phyloP scores from a whole-genome alignment of 306 rosid species.

The Abrus pulchellus region DNA sequence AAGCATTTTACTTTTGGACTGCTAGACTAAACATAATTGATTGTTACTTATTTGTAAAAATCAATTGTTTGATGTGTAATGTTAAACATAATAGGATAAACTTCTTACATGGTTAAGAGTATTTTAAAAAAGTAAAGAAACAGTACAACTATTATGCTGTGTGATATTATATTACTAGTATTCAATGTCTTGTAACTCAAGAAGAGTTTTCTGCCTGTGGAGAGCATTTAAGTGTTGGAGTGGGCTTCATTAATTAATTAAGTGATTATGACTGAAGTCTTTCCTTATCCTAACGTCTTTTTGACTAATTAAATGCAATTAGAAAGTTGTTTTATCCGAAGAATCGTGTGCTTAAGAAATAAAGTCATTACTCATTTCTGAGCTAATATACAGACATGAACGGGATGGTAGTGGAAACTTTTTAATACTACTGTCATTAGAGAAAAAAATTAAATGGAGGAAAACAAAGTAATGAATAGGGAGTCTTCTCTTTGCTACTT shows the following conservation, averaged over 20 bases:
- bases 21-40: slow-evolving; percentile 18
- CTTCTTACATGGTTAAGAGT: slow-evolving; percentile 16
- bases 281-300: neutral
- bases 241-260: slow-evolving; percentile 12
- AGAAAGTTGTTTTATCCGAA: slow-evolving; percentile 9
- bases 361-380: neutral
- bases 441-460: neutral
- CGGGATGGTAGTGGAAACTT: neutral
- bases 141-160: neutral
- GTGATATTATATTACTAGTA: slow-evolving; percentile 1
- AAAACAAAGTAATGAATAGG: slow-evolving; percentile 16
- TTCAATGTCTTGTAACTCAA: slow-evolving; percentile 23
- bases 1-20: slow-evolving; percentile 19
- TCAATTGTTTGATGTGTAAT: neutral
- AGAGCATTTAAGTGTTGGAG: neutral
- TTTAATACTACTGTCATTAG: neutral
- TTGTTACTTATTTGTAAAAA: neutral
- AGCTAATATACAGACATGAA: slow-evolving; percentile 10
- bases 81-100: neutral
- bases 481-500: neutral
- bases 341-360: slow-evolving; percentile 15
- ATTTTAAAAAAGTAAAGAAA: neutral
- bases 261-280: neutral
- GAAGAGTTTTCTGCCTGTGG: neutral
- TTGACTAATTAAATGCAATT: neutral